Evolutionary conservation across 2,329 filamentous ascomycete genomes (phyloP).

Genomic region (Beauveria caledonica): DNA sequence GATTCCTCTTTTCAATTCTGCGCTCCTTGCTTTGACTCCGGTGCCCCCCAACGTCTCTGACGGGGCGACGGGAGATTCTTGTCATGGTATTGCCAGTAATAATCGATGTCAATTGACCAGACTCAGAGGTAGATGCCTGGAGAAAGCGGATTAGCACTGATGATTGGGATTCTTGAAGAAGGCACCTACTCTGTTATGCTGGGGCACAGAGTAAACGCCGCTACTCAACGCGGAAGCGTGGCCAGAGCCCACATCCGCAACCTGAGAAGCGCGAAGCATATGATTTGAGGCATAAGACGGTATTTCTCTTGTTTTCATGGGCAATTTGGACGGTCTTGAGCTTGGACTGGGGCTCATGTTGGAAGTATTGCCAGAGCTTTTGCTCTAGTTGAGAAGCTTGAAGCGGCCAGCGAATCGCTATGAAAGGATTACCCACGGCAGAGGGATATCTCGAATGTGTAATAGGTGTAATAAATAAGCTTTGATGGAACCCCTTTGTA

Average conservation of each 20-base stretch:
- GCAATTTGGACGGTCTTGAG: not conserved
- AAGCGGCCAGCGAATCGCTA: not conserved
- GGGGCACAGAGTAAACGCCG: not conserved
- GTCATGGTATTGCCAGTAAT: not conserved
- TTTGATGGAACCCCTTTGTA: not conserved
- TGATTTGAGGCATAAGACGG: conserved; percentile 4
- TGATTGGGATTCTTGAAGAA: not conserved
- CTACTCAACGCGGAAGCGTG: not conserved
- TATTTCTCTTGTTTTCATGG: conserved; percentile 7
- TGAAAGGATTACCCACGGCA: not conserved
- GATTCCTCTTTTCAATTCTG: not conserved
- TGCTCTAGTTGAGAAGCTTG: not conserved
- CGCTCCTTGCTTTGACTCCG: not conserved
- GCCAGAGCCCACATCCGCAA: not conserved
- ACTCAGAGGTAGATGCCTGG: not conserved
- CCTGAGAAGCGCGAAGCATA: not conserved
- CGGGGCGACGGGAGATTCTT: not conserved
- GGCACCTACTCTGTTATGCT: not conserved
- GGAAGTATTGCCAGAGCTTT: not conserved
- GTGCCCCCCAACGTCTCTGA: not conserved
- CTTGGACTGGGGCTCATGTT: not conserved
- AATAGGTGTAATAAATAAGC: not conserved
- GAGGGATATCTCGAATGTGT: not conserved
- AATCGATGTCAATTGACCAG: not conserved
- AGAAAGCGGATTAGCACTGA: not conserved